Conservation (phyloP, 306 rosid species). For the Sesbania bispinosa region DNA sequence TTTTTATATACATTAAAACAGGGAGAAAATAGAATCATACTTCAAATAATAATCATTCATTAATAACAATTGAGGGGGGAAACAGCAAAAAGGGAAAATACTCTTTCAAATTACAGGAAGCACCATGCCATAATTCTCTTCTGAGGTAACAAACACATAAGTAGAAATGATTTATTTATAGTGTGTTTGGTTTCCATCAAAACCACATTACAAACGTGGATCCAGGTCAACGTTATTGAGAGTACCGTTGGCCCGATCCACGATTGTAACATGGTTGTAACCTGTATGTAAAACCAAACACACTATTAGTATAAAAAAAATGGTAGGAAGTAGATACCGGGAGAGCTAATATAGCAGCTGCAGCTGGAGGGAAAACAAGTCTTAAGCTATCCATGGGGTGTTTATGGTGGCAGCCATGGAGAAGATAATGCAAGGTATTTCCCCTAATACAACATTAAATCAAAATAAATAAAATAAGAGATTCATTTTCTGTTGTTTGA, state of each 20-base stretch:
- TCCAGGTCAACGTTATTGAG: no score
- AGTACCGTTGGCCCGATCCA: no score
- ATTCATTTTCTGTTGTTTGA: no score
- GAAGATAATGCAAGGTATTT: constrained; percentile 83
- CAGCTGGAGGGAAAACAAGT: constrained; percentile 93
- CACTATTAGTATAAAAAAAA: not conserved
- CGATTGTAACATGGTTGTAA: no score
- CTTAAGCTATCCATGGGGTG: constrained; percentile 94
- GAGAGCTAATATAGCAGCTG: constrained; percentile 48
- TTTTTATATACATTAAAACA: not conserved
- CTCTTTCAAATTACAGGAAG: not conserved
- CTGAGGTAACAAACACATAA: not conserved
- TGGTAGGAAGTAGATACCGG: constrained; percentile 49
- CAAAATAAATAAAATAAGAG: not conserved
- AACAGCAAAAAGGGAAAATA: not conserved
- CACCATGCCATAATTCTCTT: not conserved
- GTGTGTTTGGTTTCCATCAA: no score
- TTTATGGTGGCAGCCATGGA: constrained; percentile 98
- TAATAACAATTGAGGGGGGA: not conserved
- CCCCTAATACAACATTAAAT: constrained; percentile 50
- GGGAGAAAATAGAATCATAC: not conserved
- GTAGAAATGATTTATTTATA: not conserved
- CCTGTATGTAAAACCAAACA: no score
- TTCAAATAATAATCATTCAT: not conserved
- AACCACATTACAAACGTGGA: no score